Conservation (phyloP, 2,329 filamentous ascomycete species). For the Fusarium dimerum region DNA sequence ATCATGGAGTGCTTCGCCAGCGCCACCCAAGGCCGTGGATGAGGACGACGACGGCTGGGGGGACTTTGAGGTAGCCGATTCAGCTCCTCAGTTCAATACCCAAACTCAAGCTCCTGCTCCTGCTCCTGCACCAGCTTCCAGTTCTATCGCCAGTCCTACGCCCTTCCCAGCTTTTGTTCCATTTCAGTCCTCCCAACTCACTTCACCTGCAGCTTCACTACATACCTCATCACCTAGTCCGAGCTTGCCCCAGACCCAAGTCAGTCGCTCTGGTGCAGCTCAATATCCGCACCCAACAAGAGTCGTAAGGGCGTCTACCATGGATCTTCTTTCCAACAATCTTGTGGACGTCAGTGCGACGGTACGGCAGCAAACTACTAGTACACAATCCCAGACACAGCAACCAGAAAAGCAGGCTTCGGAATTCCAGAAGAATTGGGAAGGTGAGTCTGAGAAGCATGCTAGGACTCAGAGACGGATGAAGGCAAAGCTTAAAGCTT, state of each 20-base stretch:
- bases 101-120: conserved; percentile 9
- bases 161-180: conserved; percentile 5
- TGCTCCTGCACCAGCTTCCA: conserved; percentile 12
- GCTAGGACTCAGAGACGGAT: conserved; percentile 12
- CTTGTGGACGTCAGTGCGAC: conserved; percentile 42
- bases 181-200: background rate
- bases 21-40: conserved; percentile 26
- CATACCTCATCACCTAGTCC: conserved; percentile 9
- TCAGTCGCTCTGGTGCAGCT: conserved; percentile 5
- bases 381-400: conserved; percentile 2
- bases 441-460: conserved; percentile 4
- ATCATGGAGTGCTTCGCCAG: conserved; percentile 18
- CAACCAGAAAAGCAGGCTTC: background rate
- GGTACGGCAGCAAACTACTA: conserved; percentile 8
- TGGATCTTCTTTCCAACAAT: conserved; percentile 56
- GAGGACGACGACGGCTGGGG: conserved; percentile 68
- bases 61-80: conserved; percentile 63
- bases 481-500: conserved; percentile 25
- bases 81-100: conserved; percentile 9
- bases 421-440: conserved; percentile 10
- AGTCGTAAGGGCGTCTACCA: conserved; percentile 48
- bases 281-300: conserved; percentile 20
- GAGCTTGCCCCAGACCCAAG: conserved; percentile 5
- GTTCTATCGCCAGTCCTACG: background rate
- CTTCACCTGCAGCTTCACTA: conserved; percentile 21